Evolutionary conservation across 176 grass and related monocot genomes (phyloP).

Genomic region (Juncus effusus): DNA sequence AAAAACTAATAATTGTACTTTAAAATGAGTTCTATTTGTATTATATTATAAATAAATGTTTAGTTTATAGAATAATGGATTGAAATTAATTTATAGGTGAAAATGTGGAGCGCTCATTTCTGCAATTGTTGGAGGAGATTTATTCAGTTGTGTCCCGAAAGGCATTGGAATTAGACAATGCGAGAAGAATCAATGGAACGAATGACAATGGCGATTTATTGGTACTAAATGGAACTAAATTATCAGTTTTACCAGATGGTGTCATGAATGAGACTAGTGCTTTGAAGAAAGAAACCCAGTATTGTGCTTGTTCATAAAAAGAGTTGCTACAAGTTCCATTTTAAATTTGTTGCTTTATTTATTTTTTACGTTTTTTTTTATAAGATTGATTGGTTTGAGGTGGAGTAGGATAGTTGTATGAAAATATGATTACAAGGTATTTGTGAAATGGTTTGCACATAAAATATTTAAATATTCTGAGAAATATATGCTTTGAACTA

Average conservation of each 20-base stretch:
- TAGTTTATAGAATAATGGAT: too few relatives aligned
- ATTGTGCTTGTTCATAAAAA: conserved; percentile 51
- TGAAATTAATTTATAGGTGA: conserved; percentile 25
- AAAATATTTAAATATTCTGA: not conserved
- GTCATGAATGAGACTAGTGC: conserved; percentile 80
- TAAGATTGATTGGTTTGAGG: conserved; percentile 1
- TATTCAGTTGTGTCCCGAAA: conserved; percentile 54
- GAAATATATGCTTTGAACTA: conserved; percentile 12
- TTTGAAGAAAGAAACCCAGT: conserved; percentile 37
- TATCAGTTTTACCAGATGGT: conserved; percentile 40
- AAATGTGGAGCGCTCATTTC: conserved; percentile 65
- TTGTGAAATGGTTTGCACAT: not conserved
- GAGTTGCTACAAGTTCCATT: not conserved
- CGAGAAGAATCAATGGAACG: not conserved
- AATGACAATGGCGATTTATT: conserved; percentile 27
- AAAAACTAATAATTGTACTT: too few relatives aligned
- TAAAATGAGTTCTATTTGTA: too few relatives aligned
- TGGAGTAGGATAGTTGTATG: conserved; percentile 18
- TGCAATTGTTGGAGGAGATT: conserved; percentile 53
- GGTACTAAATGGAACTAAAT: conserved; percentile 43
- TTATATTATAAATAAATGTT: too few relatives aligned
- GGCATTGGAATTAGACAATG: conserved; percentile 34
- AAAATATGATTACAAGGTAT: conserved; percentile 2
- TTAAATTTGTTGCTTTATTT: not conserved
- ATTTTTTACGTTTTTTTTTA: conserved; percentile 11